Evolutionary conservation across 768 basidiomycete genomes (phyloP).

Genomic region (Tulasnella calospora): DNA sequence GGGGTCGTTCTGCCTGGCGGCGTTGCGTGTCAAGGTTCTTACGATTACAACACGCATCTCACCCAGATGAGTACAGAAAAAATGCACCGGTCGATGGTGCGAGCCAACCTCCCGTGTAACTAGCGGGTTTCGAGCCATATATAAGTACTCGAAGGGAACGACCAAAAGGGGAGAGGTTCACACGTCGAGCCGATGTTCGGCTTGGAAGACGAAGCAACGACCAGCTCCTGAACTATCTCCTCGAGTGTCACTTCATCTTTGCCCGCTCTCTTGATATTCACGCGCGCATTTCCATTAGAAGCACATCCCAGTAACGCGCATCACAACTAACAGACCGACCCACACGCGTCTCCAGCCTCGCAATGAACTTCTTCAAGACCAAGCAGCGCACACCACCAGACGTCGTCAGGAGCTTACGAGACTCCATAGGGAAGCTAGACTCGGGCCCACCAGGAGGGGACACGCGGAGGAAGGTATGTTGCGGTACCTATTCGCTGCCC

Average conservation of each 20-base stretch:
- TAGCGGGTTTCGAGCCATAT: too few species aligned
- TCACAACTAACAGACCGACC: neutral
- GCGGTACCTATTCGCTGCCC: neutral
- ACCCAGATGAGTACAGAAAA: too few species aligned
- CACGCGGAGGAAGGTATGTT: slow-evolving; percentile 70
- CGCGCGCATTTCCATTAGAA: neutral
- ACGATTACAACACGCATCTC: too few species aligned
- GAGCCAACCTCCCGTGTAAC: too few species aligned
- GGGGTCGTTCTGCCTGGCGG: too few species aligned
- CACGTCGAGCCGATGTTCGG: neutral
- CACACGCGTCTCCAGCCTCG: neutral
- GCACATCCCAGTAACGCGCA: neutral
- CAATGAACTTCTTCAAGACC: slow-evolving; percentile 97
- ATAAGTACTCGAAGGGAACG: too few species aligned
- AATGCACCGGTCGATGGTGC: too few species aligned
- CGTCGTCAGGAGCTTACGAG: slow-evolving; percentile 73
- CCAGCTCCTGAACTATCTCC: neutral
- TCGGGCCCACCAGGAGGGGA: slow-evolving; percentile 68
- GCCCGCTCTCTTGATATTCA: neutral
- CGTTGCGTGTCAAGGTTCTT: too few species aligned
- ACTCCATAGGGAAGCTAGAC: slow-evolving; percentile 74
- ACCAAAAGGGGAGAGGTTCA: neutral
- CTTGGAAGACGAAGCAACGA: neutral
- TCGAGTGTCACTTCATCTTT: neutral
- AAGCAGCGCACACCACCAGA: slow-evolving; percentile 85